Evolutionary conservation across 331 rosid genomes (phyloP), one percentile per base, ranked within the genome.

Genomic region (Quercus tomentella): DNA sequence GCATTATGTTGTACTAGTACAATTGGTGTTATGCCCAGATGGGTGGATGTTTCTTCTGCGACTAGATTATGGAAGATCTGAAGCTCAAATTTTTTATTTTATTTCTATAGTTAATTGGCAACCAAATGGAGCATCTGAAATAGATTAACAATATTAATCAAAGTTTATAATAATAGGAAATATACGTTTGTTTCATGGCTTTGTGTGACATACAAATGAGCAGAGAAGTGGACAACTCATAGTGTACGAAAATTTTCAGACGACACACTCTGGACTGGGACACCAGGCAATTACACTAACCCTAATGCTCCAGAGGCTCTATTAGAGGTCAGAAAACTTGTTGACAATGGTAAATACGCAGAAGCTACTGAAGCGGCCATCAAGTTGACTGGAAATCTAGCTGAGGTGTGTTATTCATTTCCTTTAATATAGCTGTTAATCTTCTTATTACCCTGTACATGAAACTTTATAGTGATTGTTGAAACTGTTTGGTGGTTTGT

Each of bases 251-350:
- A 82, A 75, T 30, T 45, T 71, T 85, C 76, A 92, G 97, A 92
- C 87, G 97, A 92, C 60, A 92, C 97, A 18, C 92, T 92, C 22
- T 92, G 96, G 96, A 92, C 97, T 20, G 97, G 97, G 60, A 85
- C 82, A 1, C 97, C 97, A 4, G 90, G 88, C 8, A 72, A 82
- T 61, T 92, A 92, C 22, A 89, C 92, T 25, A 76, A 91, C 41
- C 67, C 88, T n/a, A 68, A 80, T n/a, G 93, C 94, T 67, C 93
- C 94, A 11, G 72, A 69, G 75, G 91, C 90, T 20, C 88, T 92
- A 28, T 51, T 80, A 12, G 83, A 76, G 70, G 94, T 91, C 55
- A 77, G 97, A 80, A 82, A 86, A 49, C 96, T 92, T 76, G 96
- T 91, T 69, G 89, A 89, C 23, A 70, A 28, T 56, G 88, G 88